Evolutionary conservation across 495 filamentous ascomycete species (phyloP).

Genomic region (Aspergillus saccharolyticus): DNA sequence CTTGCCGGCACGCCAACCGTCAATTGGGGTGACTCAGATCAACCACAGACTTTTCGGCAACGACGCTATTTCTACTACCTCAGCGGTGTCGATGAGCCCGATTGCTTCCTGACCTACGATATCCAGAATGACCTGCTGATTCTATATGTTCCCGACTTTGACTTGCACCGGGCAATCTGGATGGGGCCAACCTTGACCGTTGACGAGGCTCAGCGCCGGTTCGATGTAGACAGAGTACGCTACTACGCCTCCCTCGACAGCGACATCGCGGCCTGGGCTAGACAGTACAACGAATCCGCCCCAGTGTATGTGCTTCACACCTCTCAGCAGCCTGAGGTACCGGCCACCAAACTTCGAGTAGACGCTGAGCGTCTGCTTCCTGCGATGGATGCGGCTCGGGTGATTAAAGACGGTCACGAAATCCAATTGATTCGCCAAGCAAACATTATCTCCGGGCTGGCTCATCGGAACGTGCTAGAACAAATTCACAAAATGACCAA

Average conservation of each 20-base stretch:
- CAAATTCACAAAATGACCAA: constrained; percentile 57
- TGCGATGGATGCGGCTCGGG: constrained; percentile 67
- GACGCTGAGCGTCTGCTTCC: constrained; percentile 44
- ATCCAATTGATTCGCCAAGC: constrained; percentile 72
- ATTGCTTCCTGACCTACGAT: constrained; percentile 82
- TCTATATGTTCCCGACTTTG: constrained; percentile 89
- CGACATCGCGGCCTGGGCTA: constrained; percentile 55
- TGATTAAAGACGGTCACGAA: constrained; percentile 78
- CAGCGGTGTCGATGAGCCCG: constrained; percentile 73
- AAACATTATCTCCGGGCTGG: constrained; percentile 67
- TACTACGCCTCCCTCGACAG: constrained; percentile 60
- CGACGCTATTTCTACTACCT: constrained; percentile 93
- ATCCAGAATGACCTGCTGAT: constrained; percentile 65
- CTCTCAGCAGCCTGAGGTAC: constrained; percentile 40
- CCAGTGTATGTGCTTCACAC: constrained; percentile 38
- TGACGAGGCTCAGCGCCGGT: constrained; percentile 63
- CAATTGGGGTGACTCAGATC: constrained; percentile 75
- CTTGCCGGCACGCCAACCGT: constrained; percentile 72
- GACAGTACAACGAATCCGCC: constrained; percentile 43
- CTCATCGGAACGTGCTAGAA: constrained; percentile 64
- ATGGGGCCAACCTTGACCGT: constrained; percentile 76
- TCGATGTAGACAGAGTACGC: constrained; percentile 75
- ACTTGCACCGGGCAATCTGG: constrained; percentile 86
- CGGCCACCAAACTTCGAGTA: constrained; percentile 47
- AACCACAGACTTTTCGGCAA: constrained; percentile 72